A percentile compares a stretch with the other conserved stretches of the same genome.
Conservation (phyloP, 805 yeast genomes). For the Scheffersomyces coipomensis region DNA sequence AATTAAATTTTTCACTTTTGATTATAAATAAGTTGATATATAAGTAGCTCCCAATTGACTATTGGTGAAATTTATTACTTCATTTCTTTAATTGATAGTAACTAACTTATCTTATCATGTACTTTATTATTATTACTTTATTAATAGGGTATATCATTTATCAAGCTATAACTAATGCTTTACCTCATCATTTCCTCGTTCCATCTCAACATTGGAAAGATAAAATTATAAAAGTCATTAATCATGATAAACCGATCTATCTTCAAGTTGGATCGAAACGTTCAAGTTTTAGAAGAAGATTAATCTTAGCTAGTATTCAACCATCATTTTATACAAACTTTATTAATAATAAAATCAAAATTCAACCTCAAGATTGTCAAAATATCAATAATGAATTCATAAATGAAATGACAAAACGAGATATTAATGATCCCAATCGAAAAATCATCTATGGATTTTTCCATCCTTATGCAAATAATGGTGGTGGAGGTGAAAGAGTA, state of each 20-base stretch:
- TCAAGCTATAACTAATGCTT: constrained; percentile 18
- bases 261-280: constrained; percentile 34
- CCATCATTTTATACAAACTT: constrained; percentile 41
- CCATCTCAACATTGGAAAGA: constrained; percentile 40
- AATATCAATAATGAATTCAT: constrained; percentile 20
- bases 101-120: not conserved
- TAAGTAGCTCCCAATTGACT: too few species aligned
- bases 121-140: constrained; percentile 5
- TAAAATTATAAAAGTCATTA: constrained; percentile 28
- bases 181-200: constrained; percentile 35
- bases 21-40: too few species aligned
- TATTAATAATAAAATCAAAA: constrained; percentile 33
- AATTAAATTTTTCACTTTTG: too few species aligned
- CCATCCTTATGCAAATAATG: constrained; percentile 94
- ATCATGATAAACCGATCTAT: constrained; percentile 33
- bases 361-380: constrained; percentile 26
- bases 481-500: constrained; percentile 98
- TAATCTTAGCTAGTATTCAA: constrained; percentile 30
- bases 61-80: too few species aligned
- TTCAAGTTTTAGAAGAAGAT: constrained; percentile 38
- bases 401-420: constrained; percentile 26
- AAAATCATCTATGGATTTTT: constrained; percentile 72
- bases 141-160: constrained; percentile 10
- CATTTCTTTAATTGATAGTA: not conserved
- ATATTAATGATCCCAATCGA: constrained; percentile 36